Percentiles rank a stretch among this genome's conserved stretches.
phyloP scores from a whole-genome alignment of 768 basidiomycete species.

The Amyloporia xantha region DNA sequence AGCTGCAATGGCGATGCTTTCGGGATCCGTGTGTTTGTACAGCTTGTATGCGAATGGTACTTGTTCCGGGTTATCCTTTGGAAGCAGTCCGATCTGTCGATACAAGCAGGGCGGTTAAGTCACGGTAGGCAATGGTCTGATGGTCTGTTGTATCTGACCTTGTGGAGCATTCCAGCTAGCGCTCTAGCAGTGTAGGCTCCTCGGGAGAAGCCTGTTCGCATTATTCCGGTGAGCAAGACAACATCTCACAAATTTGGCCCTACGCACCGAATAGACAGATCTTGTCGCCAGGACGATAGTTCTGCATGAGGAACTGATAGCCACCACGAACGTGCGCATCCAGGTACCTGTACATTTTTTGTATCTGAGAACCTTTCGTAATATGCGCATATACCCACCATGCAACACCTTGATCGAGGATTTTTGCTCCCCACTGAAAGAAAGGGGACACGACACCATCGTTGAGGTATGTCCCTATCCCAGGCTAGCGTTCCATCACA shows the following conservation, averaged over 20 bases:
- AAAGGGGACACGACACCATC: slow-evolving; percentile 64
- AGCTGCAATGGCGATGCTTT: slow-evolving; percentile 39
- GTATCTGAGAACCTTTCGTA: too few species aligned
- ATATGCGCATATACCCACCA: slow-evolving; percentile 37
- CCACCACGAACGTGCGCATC: slow-evolving; percentile 68
- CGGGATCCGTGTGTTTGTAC: slow-evolving; percentile 47
- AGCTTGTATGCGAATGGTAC: slow-evolving; percentile 70
- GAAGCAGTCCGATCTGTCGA: slow-evolving; percentile 61
- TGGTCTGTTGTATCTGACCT: slow-evolving; percentile 32
- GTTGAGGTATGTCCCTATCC: slow-evolving; percentile 44
- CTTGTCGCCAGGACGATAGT: slow-evolving; percentile 65
- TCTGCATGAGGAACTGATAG: slow-evolving; percentile 75
- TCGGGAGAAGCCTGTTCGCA: slow-evolving; percentile 62
- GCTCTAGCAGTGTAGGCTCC: slow-evolving; percentile 64
- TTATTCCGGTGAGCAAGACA: neutral
- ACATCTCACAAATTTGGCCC: neutral
- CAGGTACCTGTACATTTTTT: slow-evolving; percentile 59
- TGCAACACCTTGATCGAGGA: slow-evolving; percentile 64
- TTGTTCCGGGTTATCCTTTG: slow-evolving; percentile 61
- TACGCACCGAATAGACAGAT: slow-evolving; percentile 63
- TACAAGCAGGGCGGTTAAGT: neutral
- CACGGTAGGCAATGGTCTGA: neutral
- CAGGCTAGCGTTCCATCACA: slow-evolving; percentile 36
- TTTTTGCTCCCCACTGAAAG: slow-evolving; percentile 50
- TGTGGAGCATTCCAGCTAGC: slow-evolving; percentile 67